Evolutionary conservation across 2,329 filamentous ascomycete genomes (phyloP), one percentile per base, ranked within the genome.

Genomic region (Apiospora pterosperma): DNA sequence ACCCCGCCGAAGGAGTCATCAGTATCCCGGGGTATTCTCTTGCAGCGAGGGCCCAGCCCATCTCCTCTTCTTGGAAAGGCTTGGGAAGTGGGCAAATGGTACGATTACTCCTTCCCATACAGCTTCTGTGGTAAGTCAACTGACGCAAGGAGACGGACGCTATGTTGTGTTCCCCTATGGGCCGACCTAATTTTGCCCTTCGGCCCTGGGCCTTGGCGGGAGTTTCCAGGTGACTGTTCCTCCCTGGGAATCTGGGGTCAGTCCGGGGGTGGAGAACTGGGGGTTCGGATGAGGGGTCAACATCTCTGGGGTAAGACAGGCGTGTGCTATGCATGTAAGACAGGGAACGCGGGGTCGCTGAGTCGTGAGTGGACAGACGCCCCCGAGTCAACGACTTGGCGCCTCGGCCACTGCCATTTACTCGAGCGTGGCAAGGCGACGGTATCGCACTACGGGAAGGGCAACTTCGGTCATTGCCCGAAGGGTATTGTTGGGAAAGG

Each of bases 21-120:
- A 31, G 16, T 52, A 25, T 52, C 25, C 44, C 14, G 44, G 44
- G 1, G 5, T n/a, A 25, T 4, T 31, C 5, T 31, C 14, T n/a
- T 25, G 28, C 21, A 55, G 28, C 48, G 7, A 55, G 11, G 28
- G 48, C 48, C 48, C 48, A 55, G 48, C 16, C 48, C 16, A 34
- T 55, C 48, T 34, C 48, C 48, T 55, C 48, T 55, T 55, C 48
- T 55, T 55, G 48, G 48, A 55, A 55, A 34, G 28, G 48, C 48
- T 55, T 55, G 48, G 48, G 19, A 12, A n/a, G 14, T n/a, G 16
- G 48, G 48, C 48, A 28, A 55, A 34, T 55, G 48, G 48, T 55
- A 55, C 48, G 48, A 55, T 55, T n/a, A n/a, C n/a, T n/a, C n/a
- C n/a, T 55, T 55, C 48, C 25, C 28, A 34, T 34, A 34, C 42